Percentiles rank a stretch among this genome's conserved stretches.
Conservation (phyloP, 768 basidiomycete genomes). For the Calocera viscosa region DNA sequence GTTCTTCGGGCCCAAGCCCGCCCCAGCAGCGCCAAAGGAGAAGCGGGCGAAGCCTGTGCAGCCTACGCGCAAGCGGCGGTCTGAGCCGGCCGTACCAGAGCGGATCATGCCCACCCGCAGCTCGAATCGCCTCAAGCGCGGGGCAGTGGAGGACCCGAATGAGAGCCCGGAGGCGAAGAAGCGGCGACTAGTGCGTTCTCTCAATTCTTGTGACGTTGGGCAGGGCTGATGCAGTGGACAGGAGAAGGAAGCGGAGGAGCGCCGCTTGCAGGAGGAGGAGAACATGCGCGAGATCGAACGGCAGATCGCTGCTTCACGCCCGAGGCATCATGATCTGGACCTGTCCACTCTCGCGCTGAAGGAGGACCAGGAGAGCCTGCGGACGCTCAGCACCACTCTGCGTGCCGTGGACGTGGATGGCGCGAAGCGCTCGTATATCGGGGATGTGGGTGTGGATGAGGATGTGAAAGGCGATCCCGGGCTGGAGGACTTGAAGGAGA, state of each 20-base stretch:
- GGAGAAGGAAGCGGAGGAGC: conserved; percentile 47
- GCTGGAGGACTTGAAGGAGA: conserved; percentile 41
- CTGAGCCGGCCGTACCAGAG: background rate
- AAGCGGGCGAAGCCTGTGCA: background rate
- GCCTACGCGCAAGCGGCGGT: background rate
- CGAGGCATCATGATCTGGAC: conserved; percentile 55
- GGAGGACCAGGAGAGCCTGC: conserved; percentile 41
- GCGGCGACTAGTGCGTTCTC: background rate
- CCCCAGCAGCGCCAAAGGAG: background rate
- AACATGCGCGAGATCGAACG: conserved; percentile 34
- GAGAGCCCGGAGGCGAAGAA: conserved; percentile 1
- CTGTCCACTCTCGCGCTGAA: conserved; percentile 37
- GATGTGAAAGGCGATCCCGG: conserved; percentile 28
- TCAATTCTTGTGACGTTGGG: background rate
- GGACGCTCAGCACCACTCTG: conserved; percentile 37
- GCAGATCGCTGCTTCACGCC: conserved; percentile 35
- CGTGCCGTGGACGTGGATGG: conserved; percentile 34
- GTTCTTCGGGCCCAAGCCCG: conserved; percentile 8
- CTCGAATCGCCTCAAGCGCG: background rate
- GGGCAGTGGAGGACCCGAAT: background rate
- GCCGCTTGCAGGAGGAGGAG: conserved; percentile 49
- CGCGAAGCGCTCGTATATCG: conserved; percentile 24
- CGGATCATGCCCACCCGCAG: background rate
- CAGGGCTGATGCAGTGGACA: conserved; percentile 13
- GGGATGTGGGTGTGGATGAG: conserved; percentile 25